Evolutionary conservation across 75 land plant genomes (phyloP).

Genomic region (Adiantum capillusveneris): DNA sequence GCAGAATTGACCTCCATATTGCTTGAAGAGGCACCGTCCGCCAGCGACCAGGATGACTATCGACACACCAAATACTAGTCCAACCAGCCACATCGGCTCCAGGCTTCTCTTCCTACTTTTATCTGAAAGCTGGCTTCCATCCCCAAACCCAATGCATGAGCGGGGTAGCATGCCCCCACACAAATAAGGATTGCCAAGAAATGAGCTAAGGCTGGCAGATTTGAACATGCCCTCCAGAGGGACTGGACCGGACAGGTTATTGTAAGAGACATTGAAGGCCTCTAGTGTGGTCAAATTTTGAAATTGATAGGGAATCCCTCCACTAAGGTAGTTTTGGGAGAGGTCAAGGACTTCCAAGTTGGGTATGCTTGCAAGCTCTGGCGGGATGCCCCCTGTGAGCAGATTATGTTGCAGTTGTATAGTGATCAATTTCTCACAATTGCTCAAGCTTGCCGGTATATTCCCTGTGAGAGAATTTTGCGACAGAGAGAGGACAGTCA

Average conservation of each 20-base stretch:
- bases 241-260: conserved; percentile 59
- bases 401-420: conserved; percentile 30
- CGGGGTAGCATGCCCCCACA: conserved; percentile 52
- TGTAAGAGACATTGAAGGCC: conserved; percentile 61
- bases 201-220: conserved; percentile 20
- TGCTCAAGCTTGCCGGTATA: conserved; percentile 37
- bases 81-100: conserved; percentile 47
- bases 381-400: conserved; percentile 39
- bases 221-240: conserved; percentile 57
- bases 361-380: conserved; percentile 32
- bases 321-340: conserved; percentile 19
- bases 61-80: conserved; percentile 36
- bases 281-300: conserved; percentile 49
- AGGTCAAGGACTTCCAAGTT: conserved; percentile 14
- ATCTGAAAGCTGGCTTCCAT: not conserved
- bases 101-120: not conserved
- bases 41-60: conserved; percentile 23
- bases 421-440: conserved; percentile 29
- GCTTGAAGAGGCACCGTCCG: conserved; percentile 33
- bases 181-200: conserved; percentile 66
- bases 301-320: conserved; percentile 9
- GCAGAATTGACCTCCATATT: not conserved
- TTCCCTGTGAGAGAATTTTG: conserved; percentile 26
- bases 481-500: conserved; percentile 30
- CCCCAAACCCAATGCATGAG: conserved; percentile 18